Evolutionary conservation across 306 rosid species (phyloP).

Genomic region (Pyrus communis): DNA sequence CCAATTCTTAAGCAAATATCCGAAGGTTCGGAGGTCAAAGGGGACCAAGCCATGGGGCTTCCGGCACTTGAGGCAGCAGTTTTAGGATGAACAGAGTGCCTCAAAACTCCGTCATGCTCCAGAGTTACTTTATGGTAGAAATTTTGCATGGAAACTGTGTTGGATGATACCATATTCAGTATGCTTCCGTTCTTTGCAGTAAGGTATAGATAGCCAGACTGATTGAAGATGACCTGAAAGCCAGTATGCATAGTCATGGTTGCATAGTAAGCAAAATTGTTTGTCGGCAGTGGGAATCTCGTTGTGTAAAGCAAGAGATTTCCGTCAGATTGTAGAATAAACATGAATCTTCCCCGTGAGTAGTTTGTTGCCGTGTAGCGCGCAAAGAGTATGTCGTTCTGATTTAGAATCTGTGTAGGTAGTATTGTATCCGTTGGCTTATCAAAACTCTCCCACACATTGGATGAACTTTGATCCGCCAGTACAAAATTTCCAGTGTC

Average conservation of each 20-base stretch:
- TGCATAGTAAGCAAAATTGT: not conserved
- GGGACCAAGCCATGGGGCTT: conserved; percentile 15
- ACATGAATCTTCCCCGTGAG: conserved; percentile 43
- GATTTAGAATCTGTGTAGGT: conserved; percentile 30
- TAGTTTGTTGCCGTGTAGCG: conserved; percentile 17
- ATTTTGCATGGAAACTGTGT: no score
- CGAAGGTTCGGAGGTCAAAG: conserved; percentile 2
- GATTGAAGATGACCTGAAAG: no score
- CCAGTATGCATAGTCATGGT: no score
- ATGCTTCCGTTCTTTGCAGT: no score
- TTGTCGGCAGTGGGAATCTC: conserved; percentile 23
- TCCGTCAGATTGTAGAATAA: conserved; percentile 10
- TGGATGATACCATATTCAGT: no score
- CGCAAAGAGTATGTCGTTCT: not conserved
- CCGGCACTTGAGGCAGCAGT: not conserved
- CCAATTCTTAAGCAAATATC: conserved; percentile 3
- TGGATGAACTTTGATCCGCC: not conserved
- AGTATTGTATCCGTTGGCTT: conserved; percentile 54
- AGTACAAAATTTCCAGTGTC: conserved; percentile 52
- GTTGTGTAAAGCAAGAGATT: conserved; percentile 22
- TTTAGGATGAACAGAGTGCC: no score
- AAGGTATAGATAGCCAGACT: no score
- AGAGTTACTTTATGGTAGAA: conserved; percentile 36
- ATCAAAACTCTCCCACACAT: conserved; percentile 30
- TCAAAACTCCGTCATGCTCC: no score